Percentiles rank a stretch among this genome's conserved stretches.
phyloP scores from a whole-genome alignment of 164 flowering plant species.

The Protea cynaroides region DNA sequence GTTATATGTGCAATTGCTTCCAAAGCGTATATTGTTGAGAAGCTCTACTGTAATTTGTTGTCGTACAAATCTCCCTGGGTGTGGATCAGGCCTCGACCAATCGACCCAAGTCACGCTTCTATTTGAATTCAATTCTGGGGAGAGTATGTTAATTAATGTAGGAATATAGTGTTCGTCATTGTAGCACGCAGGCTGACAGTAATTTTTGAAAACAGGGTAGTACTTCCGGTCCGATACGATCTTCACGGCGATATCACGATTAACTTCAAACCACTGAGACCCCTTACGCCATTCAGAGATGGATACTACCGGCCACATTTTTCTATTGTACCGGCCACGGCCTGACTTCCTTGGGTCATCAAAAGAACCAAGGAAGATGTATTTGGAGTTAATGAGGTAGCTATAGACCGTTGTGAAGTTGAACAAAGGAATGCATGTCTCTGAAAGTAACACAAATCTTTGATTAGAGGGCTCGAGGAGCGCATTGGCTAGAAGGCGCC shows the following conservation, averaged over 20 bases:
- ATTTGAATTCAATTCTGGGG: background rate
- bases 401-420: background rate
- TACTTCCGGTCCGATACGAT: background rate
- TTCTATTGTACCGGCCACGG: background rate
- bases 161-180: constrained; percentile 1
- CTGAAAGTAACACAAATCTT: constrained; percentile 3
- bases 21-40: background rate
- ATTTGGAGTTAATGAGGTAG: background rate
- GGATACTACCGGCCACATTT: background rate
- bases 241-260: background rate
- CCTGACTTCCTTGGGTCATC: background rate
- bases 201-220: background rate
- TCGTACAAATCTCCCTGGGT: background rate
- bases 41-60: background rate
- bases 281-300: background rate
- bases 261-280: background rate
- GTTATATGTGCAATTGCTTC: background rate
- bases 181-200: background rate
- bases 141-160: background rate
- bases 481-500: background rate
- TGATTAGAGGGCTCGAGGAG: too few relatives aligned
- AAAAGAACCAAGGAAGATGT: background rate
- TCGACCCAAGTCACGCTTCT: constrained; percentile 1
- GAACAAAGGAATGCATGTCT: background rate
- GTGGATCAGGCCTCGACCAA: background rate